Conservation (phyloP, 306 rosid species). For the Sechiopsis laciniata region DNA sequence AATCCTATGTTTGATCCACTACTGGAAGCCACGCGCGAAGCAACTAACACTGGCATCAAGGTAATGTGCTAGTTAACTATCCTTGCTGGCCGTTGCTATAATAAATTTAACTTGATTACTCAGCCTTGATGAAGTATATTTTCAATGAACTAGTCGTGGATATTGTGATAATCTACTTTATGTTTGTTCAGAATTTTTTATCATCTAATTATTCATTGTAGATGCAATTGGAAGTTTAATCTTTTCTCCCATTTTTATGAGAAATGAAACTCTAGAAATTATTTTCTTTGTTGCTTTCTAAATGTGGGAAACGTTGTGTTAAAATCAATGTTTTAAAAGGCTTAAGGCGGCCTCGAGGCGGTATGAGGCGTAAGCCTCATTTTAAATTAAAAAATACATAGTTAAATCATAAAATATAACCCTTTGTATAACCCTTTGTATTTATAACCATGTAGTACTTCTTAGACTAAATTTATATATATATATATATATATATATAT, state of each 20-base stretch:
- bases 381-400: too few species aligned
- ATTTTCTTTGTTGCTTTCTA: neutral
- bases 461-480: too few species aligned
- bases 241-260: neutral
- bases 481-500: too few species aligned
- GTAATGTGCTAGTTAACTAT: conserved; percentile 32
- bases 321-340: too few species aligned
- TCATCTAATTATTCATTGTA: neutral
- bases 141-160: neutral
- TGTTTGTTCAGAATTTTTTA: neutral
- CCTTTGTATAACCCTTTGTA: too few species aligned
- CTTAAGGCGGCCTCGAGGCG: too few species aligned
- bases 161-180: neutral
- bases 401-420: too few species aligned
- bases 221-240: neutral
- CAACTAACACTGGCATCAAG: conserved; percentile 90
- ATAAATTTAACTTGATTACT: neutral
- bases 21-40: conserved; percentile 97
- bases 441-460: too few species aligned
- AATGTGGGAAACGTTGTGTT: neutral
- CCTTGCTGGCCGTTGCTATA: neutral
- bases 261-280: neutral
- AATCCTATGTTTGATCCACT: conserved; percentile 86
- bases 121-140: neutral
- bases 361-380: too few species aligned